These are phyloP conservation scores for Lotmaria passim DNA, from an alignment of 208 protist species.

Conservation along the genomic window DNA sequence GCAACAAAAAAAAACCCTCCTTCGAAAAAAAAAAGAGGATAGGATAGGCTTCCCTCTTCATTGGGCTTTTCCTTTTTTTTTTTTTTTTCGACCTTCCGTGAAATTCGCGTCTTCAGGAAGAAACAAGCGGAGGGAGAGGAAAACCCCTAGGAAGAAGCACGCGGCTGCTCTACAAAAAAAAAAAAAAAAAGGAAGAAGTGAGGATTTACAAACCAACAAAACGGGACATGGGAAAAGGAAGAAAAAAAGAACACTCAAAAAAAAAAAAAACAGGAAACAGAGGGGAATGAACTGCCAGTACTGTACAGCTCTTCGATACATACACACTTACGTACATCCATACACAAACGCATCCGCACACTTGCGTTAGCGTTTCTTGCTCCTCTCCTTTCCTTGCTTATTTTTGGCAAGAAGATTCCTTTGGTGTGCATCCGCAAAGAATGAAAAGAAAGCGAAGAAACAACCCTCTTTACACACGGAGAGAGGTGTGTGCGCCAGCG, in stretches of 20 bases:
- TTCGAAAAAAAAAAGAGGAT: neutral
- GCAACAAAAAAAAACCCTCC: neutral
- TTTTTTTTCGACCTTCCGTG: neutral
- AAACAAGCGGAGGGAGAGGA: neutral
- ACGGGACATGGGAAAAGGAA: constrained; percentile 10
- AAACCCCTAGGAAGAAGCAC: neutral
- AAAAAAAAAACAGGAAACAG: constrained; percentile 3
- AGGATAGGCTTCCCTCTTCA: too few relatives aligned
- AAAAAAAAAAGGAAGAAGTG: constrained; percentile 16
- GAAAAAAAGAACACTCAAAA: neutral
- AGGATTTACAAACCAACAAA: constrained; percentile 11
- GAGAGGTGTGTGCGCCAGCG: too few relatives aligned
- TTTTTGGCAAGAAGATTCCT: too few relatives aligned
- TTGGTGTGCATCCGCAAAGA: too few relatives aligned
- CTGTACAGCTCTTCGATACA: constrained; percentile 12
- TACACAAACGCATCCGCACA: neutral
- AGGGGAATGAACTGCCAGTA: constrained; percentile 17
- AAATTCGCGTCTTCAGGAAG: too few relatives aligned
- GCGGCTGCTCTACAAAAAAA: constrained; percentile 12
- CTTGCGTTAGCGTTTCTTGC: too few relatives aligned
- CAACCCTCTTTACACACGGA: too few relatives aligned
- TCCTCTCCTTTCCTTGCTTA: too few relatives aligned
- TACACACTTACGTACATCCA: constrained; percentile 1
- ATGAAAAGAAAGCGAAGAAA: too few relatives aligned
- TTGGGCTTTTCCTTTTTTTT: neutral